Base-by-base conservation (phyloP, 2,329 filamentous ascomycete genomes). In the Alternaria viburni region DNA sequence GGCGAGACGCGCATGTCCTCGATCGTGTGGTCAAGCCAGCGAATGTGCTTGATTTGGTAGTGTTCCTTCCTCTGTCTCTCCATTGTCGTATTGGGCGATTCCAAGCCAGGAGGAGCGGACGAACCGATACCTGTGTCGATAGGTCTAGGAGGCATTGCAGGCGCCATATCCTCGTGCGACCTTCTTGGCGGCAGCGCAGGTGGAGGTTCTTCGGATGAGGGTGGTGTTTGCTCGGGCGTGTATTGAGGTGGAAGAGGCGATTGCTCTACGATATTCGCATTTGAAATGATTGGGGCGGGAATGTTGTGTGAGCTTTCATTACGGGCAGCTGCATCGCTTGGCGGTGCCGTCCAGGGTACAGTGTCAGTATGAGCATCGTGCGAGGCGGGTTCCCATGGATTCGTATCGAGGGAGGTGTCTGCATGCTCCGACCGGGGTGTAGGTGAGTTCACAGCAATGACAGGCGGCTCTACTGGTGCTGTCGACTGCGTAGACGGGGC, bases 21-120 rank as follows among this genome's bases (percentile, higher is more conserved):
- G 0, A 86, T 83, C 11, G 77, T 86, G 3, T 84, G 80, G 77
- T 97, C 93, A 63, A 89, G 85, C 94, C 95, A 98, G 64, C 88
- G 89, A 65, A 98, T 90, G 64, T 94, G 93, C 77, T 97, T 96
- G 77, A 98, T 94, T 59, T 93, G 91, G 73, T 99, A 98, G 1
- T 93, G 96, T 79, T 97, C 93, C 61, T 84, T 85, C 64, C 86
- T 80, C 68, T 88, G 85, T 58, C 75, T 71, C 59, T 79, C 79
- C 65, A 81, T 79, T 15, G 66, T 71, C 4, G 81, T 80, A 9
- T 74, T 75, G 4, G 82, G 80, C 5, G 81, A 82, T 55, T 83
- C 81, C 3, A 76, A 67, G 10, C 71, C 76, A 8, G 71, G 41
- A 8, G 72, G 59, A 3, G 61, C 59, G 15, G 67, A 52, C 28